Evolutionary conservation across 768 basidiomycete species (phyloP), one percentile per base, ranked within the genome.

Genomic region (Cytidiella melzeri): DNA sequence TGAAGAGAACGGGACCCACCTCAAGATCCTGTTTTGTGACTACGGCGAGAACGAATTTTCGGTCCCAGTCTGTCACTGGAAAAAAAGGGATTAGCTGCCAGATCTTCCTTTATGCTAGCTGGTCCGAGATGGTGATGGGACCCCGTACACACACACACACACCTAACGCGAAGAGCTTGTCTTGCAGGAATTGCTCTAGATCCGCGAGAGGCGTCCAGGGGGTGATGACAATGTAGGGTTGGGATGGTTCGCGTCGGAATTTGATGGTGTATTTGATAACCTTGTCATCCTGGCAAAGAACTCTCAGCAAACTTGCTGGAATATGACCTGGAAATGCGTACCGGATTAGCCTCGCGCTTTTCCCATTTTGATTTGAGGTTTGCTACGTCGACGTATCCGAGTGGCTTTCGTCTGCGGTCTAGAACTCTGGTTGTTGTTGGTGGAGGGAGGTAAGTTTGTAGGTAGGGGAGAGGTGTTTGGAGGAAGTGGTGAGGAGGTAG

Each of bases 321-420:
- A 3, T 28, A 43, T n/a, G 18, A 11, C n/a, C 23, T n/a, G 34
- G 18, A 28, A 38, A 10, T n/a, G 68, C 84, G 52, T 54, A 91
- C 91, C 3, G 85, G 82, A 52, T 83, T 73, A 3, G 86, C 84
- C 42, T 76, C 60, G 18, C 83, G 83, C 3, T 79, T 77, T 66
- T 92, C 84, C 82, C 88, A 94, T 60, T 81, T 81, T 26, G 72
- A 61, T 68, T 92, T 94, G 51, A 95, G 69, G 3, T 69, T 69
- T 1, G 83, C 72, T 30, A 92, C 84, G 54, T 93, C 86, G 43
- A 96, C 69, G 56, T 94, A 94, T 4, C 93, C 93, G 18, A 95
- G 65, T 4, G 88, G 91, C 59, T 77, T 79, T 41, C 88, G 77
- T 24, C 77, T 72, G 47, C 71, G 73, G 58, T 87, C 83, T 24